Evolutionary conservation across 306 rosid species (phyloP), one percentile per base, ranked within the genome.

Genomic region (Gastrolobium villosum): DNA sequence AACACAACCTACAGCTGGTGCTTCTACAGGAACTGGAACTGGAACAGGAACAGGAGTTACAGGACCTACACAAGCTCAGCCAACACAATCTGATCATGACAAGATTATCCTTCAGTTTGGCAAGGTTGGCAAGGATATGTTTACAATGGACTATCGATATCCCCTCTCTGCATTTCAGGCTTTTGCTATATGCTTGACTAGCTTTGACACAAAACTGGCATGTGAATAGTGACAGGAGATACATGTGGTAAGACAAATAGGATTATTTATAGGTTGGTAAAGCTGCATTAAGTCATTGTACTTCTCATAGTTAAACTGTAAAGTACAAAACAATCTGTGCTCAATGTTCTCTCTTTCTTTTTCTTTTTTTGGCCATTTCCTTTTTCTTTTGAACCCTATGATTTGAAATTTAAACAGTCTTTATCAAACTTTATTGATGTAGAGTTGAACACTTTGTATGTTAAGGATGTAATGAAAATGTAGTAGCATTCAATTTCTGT

Each of bases 141-240:
- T 96, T 71, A 96, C 99, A 1, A 96, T 96, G 98, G 99, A 96
- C 49, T 96, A 96, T 68, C 86, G 99, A 4, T 96, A 93, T 79
- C 99, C 98, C 6, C 74, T 96, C 41, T 96, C 99, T 5, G 99
- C 99, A 41, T 96, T 96, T 88, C 99, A 96, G 90, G 99, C 99
- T 53, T 96, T 96, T 74, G 97, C 99, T 52, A 93, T 96, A 81
- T 93, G 98, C 81, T 81, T 96, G 82, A 96, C 96, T 81, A 96
- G 99, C 93, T 96, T 96, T 78, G 99, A 96, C 93, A 93, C 99
- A 72, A 93, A 93, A 86, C 71, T 96, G 87, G 99, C 99, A 39
- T 96, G 99, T 93, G 99, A 96, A 93, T 95, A 95, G 86, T 55
- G 14, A 46, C 32, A 76, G 63, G 46, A 54, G 70, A 75, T 70